Evolutionary conservation across 73 alveolate genomes (phyloP).

Genomic region (Stentor coeruleus): DNA sequence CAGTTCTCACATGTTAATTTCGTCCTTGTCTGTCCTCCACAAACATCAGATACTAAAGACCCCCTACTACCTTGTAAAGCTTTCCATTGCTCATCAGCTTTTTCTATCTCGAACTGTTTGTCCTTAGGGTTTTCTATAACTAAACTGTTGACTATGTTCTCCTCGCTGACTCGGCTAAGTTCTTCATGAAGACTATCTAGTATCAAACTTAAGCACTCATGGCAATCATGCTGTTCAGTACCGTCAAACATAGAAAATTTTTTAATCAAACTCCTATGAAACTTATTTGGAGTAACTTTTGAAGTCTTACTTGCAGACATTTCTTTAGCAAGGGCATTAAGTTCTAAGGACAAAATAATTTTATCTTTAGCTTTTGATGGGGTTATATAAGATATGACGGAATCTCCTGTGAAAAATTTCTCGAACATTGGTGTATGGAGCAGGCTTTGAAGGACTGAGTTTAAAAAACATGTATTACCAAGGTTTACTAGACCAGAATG

Average conservation of each 20-base stretch:
- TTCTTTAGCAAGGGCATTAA: background rate
- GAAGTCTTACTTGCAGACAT: background rate
- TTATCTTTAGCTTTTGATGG: background rate
- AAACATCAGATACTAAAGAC: slow-evolving; percentile 47
- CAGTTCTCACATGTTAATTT: slow-evolving; percentile 37
- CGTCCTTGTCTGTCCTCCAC: slow-evolving; percentile 48
- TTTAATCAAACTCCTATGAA: background rate
- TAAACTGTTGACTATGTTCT: slow-evolving; percentile 20
- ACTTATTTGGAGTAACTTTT: slow-evolving; percentile 23
- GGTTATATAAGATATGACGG: background rate
- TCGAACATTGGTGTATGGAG: slow-evolving; percentile 60
- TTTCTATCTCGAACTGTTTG: background rate
- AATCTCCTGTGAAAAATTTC: slow-evolving; percentile 28
- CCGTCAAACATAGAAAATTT: slow-evolving; percentile 29
- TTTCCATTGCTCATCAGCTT: slow-evolving; percentile 29
- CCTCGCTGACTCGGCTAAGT: slow-evolving; percentile 15
- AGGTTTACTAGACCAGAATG: slow-evolving; percentile 64
- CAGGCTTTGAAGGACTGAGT: slow-evolving; percentile 63
- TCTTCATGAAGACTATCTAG: slow-evolving; percentile 39
- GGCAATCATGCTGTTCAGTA: slow-evolving; percentile 48
- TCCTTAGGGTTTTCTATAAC: slow-evolving; percentile 30
- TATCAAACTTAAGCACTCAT: slow-evolving; percentile 42
- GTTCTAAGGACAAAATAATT: background rate
- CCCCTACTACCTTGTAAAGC: slow-evolving; percentile 27
- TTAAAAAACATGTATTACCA: slow-evolving; percentile 79